phyloP scores from a whole-genome alignment of 2,329 filamentous ascomycete genomes.

The Trichophyton simii region DNA sequence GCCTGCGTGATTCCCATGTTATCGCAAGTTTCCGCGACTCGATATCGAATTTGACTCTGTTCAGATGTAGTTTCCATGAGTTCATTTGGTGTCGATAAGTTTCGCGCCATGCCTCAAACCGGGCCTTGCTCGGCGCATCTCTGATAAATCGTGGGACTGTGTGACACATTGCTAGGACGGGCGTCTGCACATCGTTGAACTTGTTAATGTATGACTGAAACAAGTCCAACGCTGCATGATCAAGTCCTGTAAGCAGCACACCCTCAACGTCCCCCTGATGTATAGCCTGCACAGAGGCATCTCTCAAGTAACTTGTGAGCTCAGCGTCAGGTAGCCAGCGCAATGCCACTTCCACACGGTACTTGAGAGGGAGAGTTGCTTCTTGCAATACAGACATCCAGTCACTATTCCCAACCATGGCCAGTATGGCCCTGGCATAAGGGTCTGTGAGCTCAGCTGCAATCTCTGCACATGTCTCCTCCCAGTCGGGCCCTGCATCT shows the following conservation, averaged over 20 bases:
- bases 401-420: constrained; percentile 47
- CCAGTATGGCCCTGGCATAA: constrained; percentile 49
- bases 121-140: constrained; percentile 38
- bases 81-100: constrained; percentile 50
- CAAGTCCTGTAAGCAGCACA: constrained; percentile 49
- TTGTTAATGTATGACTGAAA: constrained; percentile 49
- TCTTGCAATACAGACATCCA: constrained; percentile 49
- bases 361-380: constrained; percentile 45
- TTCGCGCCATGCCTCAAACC: constrained; percentile 49
- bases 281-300: constrained; percentile 40
- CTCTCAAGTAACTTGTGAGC: constrained; percentile 42
- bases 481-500: constrained; percentile 44
- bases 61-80: constrained; percentile 47
- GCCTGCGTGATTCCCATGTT: constrained; percentile 37
- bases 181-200: constrained; percentile 50
- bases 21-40: constrained; percentile 43
- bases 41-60: constrained; percentile 48
- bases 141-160: constrained; percentile 48
- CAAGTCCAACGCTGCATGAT: constrained; percentile 45
- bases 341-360: constrained; percentile 51
- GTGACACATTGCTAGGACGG: constrained; percentile 47
- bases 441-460: constrained; percentile 50
- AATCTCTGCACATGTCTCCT: constrained; percentile 50
- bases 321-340: constrained; percentile 37
- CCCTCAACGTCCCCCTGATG: constrained; percentile 48